Percentiles rank a stretch among this genome's conserved stretches.
Evolutionary conservation across 78 protist species (phyloP).

Genomic region (Guillardia theta): DNA sequence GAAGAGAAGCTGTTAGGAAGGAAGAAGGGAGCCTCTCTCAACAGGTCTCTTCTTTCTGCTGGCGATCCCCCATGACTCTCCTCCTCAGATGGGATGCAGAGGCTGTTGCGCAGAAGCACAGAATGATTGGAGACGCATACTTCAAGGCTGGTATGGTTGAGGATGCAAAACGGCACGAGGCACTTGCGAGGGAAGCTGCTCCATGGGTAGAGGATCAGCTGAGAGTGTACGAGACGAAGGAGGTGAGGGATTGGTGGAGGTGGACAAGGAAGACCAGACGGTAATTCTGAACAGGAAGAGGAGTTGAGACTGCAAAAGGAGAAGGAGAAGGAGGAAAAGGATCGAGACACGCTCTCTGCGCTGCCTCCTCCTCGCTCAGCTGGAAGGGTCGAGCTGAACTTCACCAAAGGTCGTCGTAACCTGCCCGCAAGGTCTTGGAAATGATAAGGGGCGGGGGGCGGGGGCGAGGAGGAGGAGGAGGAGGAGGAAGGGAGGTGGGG

Average conservation of each 20-base stretch:
- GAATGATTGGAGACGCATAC: neutral
- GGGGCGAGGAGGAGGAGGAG: too few relatives aligned
- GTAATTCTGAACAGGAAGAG: neutral
- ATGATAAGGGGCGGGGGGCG: too few relatives aligned
- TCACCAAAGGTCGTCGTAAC: neutral
- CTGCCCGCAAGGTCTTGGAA: too few relatives aligned
- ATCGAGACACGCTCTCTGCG: neutral
- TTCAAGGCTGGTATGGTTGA: neutral
- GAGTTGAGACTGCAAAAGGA: neutral
- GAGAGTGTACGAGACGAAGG: neutral
- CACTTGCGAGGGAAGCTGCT: neutral
- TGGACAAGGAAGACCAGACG: neutral
- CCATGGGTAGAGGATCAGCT: neutral
- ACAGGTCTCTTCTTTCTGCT: too few relatives aligned
- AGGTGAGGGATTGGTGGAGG: neutral
- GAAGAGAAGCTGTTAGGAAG: neutral
- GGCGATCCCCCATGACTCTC: too few relatives aligned
- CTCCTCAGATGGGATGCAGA: slow-evolving; percentile 18
- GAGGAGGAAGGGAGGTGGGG: too few relatives aligned
- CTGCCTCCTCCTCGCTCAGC: slow-evolving; percentile 16
- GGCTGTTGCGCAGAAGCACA: neutral
- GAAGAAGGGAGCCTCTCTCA: neutral
- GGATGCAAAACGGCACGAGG: neutral
- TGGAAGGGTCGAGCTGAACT: neutral
- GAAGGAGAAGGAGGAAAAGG: neutral